phyloP scores from a whole-genome alignment of 176 grass and related monocot genomes.

The Aechmea fasciata region DNA sequence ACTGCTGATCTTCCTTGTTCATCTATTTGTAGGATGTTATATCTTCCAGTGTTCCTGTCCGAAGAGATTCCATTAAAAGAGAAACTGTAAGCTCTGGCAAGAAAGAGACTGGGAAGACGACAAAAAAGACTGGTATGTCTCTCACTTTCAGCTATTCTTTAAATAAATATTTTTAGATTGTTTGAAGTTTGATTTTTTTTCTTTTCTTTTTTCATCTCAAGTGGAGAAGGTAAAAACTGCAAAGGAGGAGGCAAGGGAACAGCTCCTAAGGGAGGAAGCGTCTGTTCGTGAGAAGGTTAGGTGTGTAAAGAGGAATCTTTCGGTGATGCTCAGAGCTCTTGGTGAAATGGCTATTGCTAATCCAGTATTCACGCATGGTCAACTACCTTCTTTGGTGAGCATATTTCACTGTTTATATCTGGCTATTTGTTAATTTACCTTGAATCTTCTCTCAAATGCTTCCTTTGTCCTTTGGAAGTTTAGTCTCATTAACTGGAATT shows the following conservation, averaged over 20 bases:
- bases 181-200: not conserved
- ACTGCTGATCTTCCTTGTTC: conserved; percentile 16
- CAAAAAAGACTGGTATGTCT: conserved; percentile 61
- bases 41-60: conserved; percentile 24
- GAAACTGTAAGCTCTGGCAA: conserved; percentile 43
- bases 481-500: too few species aligned
- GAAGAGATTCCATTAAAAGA: conserved; percentile 44
- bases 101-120: conserved; percentile 58
- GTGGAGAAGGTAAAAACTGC: conserved; percentile 78
- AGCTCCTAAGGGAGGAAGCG: conserved; percentile 78
- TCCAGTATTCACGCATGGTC: conserved; percentile 86
- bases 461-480: not conserved
- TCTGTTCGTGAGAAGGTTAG: conserved; percentile 57
- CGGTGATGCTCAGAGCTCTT: conserved; percentile 70
- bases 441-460: not conserved
- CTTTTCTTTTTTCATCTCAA: conserved; percentile 30
- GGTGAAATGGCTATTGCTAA: conserved; percentile 88
- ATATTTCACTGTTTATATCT: conserved; percentile 14
- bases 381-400: conserved; percentile 75
- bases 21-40: conserved; percentile 43
- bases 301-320: conserved; percentile 70
- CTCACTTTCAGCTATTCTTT: conserved; percentile 4
- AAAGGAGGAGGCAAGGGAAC: conserved; percentile 92
- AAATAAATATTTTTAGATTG: conserved; percentile 9
- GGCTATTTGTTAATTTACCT: conserved; percentile 2